Evolutionary conservation across 2,329 filamentous ascomycete genomes (phyloP), one percentile per base, ranked within the genome.

Genomic region (Chalaropsis ovoidea): DNA sequence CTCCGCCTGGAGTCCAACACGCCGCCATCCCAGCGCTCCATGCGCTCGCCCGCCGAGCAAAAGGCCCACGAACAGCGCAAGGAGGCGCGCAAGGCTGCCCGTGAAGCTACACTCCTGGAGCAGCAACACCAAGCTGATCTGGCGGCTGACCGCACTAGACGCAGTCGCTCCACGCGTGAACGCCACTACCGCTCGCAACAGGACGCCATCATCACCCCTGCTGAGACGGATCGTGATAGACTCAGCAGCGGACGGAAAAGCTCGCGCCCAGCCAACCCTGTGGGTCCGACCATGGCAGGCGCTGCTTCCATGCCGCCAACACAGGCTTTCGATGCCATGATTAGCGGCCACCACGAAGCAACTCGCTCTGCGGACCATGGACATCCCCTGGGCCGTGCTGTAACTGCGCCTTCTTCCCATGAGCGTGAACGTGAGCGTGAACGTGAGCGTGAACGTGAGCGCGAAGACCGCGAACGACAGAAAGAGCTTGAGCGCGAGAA

Each of bases 1-100:
- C 62, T 45, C 45, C 47, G 49, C 15, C 24, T 64, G n/a, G 62
- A 64, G 24, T 63, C 62, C 3, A 54, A 64, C 49, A 64, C 49
- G 11, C 62, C 62, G n/a, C 62, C 62, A 3, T 64, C 62, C 19
- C 62, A 64, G 31, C 62, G 62, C 13, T 11, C 31, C 62, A 11
- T n/a, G n/a, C 62, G 62, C 49, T 64, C 62, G 22, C 39, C 62
- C 19, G 49, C 39, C 49, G 47, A 64, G 3, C 31, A 58, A 39
- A 39, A 31, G 17, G 54, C 54, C 10, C 54, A 58, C 15, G 62
- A 24, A 3, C 47, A 64, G 27, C 62, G 39, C 62, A 56, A 58
- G 22, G 27, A 54, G 6, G 8, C 39, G 13, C 47, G 39, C 62
- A 58, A 13, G 22, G 49, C 62, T 19, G n/a, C 22, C 35, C 62